Percentiles rank a stretch among this genome's conserved stretches.
Evolutionary conservation across 176 grass and related monocot species (phyloP).

Genomic region (Elaeis guineensis): DNA sequence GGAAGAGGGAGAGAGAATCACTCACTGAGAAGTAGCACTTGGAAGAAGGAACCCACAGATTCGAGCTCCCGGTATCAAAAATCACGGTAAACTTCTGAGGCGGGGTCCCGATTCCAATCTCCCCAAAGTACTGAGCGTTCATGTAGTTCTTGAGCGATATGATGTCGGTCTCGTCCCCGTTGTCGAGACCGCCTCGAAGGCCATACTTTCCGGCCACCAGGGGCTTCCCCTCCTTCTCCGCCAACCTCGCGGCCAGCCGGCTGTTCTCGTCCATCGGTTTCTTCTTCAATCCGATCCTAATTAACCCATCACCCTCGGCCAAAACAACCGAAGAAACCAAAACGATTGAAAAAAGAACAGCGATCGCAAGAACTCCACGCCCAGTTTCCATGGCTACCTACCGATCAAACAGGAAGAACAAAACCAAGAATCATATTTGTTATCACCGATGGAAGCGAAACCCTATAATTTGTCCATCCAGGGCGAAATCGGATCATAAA

Average conservation of each 20-base stretch:
- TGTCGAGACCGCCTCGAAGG: constrained; percentile 16
- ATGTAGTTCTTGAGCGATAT: constrained; percentile 89
- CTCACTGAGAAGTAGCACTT: constrained; percentile 96
- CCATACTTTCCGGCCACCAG: constrained; percentile 12
- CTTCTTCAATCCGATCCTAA: constrained; percentile 69
- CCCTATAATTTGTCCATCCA: no score
- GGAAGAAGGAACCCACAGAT: constrained; percentile 88
- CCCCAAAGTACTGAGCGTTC: constrained; percentile 98
- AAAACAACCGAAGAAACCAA: constrained; percentile 26
- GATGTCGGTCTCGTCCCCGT: constrained; percentile 39
- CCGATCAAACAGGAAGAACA: no score
- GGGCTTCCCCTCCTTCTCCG: constrained; percentile 18
- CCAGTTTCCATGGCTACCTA: constrained; percentile 39
- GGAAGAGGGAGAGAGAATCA: no score
- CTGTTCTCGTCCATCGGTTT: constrained; percentile 33
- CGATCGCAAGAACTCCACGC: constrained; percentile 10
- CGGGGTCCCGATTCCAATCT: constrained; percentile 75
- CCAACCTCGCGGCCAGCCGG: constrained; percentile 34
- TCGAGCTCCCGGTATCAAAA: constrained; percentile 97
- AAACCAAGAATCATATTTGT: no score
- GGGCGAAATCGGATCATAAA: no score
- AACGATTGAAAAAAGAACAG: constrained; percentile 32
- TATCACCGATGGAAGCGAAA: no score
- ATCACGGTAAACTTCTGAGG: constrained; percentile 94
- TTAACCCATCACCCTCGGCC: constrained; percentile 35